A percentile compares a stretch with the other conserved stretches of the same genome.
These are phyloP conservation scores for Magnusiomyces tetraspermus DNA, from an alignment of 1,139 yeast species.

Conservation along the genomic window DNA sequence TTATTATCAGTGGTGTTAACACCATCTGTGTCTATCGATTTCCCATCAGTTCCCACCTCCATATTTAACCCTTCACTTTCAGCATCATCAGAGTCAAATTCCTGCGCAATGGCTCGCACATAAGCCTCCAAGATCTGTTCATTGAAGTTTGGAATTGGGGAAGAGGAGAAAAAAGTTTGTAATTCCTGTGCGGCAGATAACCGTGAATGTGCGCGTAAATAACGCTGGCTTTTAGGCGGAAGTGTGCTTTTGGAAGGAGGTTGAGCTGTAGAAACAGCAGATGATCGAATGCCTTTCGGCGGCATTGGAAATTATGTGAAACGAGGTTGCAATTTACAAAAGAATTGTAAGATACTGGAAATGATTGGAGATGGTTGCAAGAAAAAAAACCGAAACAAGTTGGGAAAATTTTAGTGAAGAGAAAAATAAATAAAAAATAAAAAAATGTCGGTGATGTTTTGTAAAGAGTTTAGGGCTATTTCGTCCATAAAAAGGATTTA, in stretches of 20 bases:
- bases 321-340: too few relatives aligned
- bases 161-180: conserved; percentile 5
- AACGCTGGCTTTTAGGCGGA: background rate
- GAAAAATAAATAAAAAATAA: too few relatives aligned
- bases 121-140: conserved; percentile 12
- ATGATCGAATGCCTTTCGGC: conserved; percentile 6
- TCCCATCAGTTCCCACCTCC: background rate
- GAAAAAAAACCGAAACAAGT: too few relatives aligned
- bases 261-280: background rate
- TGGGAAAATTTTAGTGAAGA: too few relatives aligned
- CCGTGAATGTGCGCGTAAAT: conserved; percentile 9
- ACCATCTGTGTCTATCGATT: too few relatives aligned
- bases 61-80: background rate
- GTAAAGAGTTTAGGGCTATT: too few relatives aligned
- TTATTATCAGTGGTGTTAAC: background rate
- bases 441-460: too few relatives aligned
- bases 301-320: conserved; percentile 1
- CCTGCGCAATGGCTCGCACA: conserved; percentile 9
- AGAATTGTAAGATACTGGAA: too few relatives aligned
- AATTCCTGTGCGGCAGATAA: conserved; percentile 9
- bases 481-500: too few relatives aligned
- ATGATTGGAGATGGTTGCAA: too few relatives aligned
- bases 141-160: conserved; percentile 9
- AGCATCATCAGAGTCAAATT: conserved; percentile 5
- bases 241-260: background rate